Conservation (phyloP, 2,329 filamentous ascomycete species). For the Neofusicoccum sp. region DNA sequence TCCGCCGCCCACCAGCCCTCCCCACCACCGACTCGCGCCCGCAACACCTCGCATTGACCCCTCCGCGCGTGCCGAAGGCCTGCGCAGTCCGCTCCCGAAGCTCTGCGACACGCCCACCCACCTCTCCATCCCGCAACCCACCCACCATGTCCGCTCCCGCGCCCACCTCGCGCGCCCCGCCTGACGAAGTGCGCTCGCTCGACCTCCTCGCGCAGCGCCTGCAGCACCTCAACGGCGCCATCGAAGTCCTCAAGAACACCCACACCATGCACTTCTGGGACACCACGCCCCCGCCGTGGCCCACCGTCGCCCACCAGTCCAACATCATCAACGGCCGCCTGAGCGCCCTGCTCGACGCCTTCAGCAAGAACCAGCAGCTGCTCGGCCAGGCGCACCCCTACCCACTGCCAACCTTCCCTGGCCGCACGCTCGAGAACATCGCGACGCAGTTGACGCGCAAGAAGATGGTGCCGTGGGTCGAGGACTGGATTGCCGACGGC, state of each 20-base stretch:
- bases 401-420: constrained; percentile 73
- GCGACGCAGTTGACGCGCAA: constrained; percentile 75
- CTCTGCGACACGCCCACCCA: background rate
- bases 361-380: constrained; percentile 66
- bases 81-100: background rate
- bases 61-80: background rate
- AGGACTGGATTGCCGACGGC: constrained; percentile 70
- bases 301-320: constrained; percentile 16
- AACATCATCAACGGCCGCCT: constrained; percentile 43
- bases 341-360: constrained; percentile 64
- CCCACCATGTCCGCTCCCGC: constrained; percentile 10
- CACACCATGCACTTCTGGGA: constrained; percentile 8
- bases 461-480: constrained; percentile 77
- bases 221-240: constrained; percentile 13
- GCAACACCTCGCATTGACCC: background rate
- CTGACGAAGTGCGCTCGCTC: constrained; percentile 12
- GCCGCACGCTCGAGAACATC: constrained; percentile 57
- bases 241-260: constrained; percentile 17
- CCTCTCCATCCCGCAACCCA: background rate
- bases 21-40: background rate
- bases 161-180: background rate
- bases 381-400: constrained; percentile 73
- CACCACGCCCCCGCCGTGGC: constrained; percentile 3
- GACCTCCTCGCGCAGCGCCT: constrained; percentile 19
- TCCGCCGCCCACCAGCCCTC: background rate